phyloP scores from a whole-genome alignment of 495 filamentous ascomycete species.

The Penicillium canariense region DNA sequence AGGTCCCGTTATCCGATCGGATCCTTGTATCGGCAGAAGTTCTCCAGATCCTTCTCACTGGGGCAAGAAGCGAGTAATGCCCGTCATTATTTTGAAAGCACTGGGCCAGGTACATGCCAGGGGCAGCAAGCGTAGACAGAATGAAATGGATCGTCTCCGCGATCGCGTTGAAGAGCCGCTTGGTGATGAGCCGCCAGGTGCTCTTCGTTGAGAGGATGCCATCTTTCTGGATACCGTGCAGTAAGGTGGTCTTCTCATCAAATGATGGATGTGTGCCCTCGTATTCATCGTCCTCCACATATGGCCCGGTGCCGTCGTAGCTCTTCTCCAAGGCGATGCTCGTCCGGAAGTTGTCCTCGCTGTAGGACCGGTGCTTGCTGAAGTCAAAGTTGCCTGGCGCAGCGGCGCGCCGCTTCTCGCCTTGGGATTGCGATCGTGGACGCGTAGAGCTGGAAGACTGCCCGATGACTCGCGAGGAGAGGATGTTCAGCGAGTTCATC shows the following conservation, averaged over 20 bases:
- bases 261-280: slow-evolving; percentile 31
- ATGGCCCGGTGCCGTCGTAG: slow-evolving; percentile 30
- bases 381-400: slow-evolving; percentile 45
- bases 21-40: slow-evolving; percentile 24
- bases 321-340: slow-evolving; percentile 32
- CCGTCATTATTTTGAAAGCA: slow-evolving; percentile 80
- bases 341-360: slow-evolving; percentile 39
- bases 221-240: slow-evolving; percentile 40
- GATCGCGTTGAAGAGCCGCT: slow-evolving; percentile 52
- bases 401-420: slow-evolving; percentile 48
- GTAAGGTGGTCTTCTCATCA: slow-evolving; percentile 68
- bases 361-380: slow-evolving; percentile 49
- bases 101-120: slow-evolving; percentile 75
- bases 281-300: slow-evolving; percentile 31
- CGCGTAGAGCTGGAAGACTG: slow-evolving; percentile 52
- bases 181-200: slow-evolving; percentile 39
- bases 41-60: slow-evolving; percentile 57
- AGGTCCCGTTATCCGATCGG: slow-evolving; percentile 30
- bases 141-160: slow-evolving; percentile 70
- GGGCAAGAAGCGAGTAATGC: slow-evolving; percentile 67
- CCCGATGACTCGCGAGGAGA: slow-evolving; percentile 82
- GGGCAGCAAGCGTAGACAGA: slow-evolving; percentile 71
- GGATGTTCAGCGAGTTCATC: slow-evolving; percentile 98
- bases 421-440: slow-evolving; percentile 65
- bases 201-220: slow-evolving; percentile 59